Evolutionary conservation across 2,329 filamentous ascomycete species (phyloP).

Genomic region (Fusarium sp.): DNA sequence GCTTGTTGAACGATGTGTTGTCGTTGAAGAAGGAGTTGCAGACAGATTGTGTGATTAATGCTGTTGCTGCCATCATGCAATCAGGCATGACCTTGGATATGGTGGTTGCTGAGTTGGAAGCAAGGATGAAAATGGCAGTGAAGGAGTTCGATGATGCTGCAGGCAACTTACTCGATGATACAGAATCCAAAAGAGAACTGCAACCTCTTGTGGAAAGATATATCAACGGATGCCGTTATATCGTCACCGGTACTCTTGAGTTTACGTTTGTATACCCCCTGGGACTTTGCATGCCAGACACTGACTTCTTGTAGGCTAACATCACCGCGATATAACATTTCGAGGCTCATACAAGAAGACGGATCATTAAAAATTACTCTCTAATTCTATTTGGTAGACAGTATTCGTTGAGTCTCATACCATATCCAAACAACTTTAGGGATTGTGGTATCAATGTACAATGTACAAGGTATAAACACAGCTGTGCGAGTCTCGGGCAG

Average conservation of each 20-base stretch:
- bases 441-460: not conserved
- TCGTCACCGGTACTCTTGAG: conserved; percentile 51
- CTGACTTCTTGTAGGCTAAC: conserved; percentile 44
- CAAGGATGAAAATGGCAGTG: conserved; percentile 42
- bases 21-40: conserved; percentile 52
- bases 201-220: conserved; percentile 39
- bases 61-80: conserved; percentile 45
- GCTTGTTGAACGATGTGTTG: conserved; percentile 50
- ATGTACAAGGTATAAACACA: not conserved
- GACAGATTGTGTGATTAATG: conserved; percentile 48
- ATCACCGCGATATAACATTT: conserved; percentile 52
- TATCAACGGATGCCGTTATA: conserved; percentile 48
- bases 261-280: conserved; percentile 49
- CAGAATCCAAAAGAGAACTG: conserved; percentile 21
- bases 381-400: conserved; percentile 25
- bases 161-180: conserved; percentile 20
- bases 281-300: not conserved
- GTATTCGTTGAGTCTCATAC: not conserved
- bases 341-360: conserved; percentile 48
- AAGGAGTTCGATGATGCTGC: conserved; percentile 44
- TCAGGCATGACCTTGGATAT: conserved; percentile 40
- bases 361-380: conserved; percentile 52
- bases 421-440: not conserved
- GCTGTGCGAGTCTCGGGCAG: too few relatives aligned
- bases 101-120: conserved; percentile 41